A percentile compares a stretch with the other conserved stretches of the same genome.
Conservation (phyloP, 192 early-diverging fungal species). For the Coemansia sp. region DNA sequence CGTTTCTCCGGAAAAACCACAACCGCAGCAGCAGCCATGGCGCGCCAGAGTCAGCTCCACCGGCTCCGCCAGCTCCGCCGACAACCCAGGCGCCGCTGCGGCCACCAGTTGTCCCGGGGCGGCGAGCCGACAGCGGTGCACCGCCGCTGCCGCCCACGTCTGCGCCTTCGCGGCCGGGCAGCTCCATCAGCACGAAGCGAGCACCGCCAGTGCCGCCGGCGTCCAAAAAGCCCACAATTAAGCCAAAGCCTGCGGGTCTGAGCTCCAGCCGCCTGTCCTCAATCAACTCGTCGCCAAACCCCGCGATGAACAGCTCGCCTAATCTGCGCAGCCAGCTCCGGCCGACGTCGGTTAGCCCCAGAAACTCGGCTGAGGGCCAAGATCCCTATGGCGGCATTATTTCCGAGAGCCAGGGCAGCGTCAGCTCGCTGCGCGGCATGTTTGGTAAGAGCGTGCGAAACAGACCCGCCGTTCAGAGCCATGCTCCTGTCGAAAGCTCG, state of each 20-base stretch:
- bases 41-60: slow-evolving; percentile 1
- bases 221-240: slow-evolving; percentile 43
- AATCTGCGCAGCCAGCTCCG: slow-evolving; percentile 18
- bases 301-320: not conserved
- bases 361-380: slow-evolving; percentile 23
- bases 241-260: slow-evolving; percentile 34
- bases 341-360: not conserved
- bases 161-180: slow-evolving; percentile 24
- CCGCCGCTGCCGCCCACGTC: slow-evolving; percentile 19
- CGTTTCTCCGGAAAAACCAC: slow-evolving; percentile 40
- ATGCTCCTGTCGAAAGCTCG: slow-evolving; percentile 4
- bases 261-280: slow-evolving; percentile 13
- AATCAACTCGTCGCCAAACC: slow-evolving; percentile 21
- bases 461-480: slow-evolving; percentile 15
- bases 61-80: slow-evolving; percentile 21
- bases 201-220: slow-evolving; percentile 42
- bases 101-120: slow-evolving; percentile 28
- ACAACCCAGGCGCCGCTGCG: slow-evolving; percentile 7
- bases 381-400: slow-evolving; percentile 25
- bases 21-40: slow-evolving; percentile 15
- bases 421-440: slow-evolving; percentile 50
- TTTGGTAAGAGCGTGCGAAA: slow-evolving; percentile 37
- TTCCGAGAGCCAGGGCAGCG: slow-evolving; percentile 50
- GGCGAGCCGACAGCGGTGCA: slow-evolving; percentile 21
- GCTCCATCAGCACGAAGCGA: slow-evolving; percentile 31